A percentile compares a stretch with the other conserved stretches of the same genome.
Evolutionary conservation across 148 eudicot genomes (phyloP).

Genomic region (Spergularia bocconei): DNA sequence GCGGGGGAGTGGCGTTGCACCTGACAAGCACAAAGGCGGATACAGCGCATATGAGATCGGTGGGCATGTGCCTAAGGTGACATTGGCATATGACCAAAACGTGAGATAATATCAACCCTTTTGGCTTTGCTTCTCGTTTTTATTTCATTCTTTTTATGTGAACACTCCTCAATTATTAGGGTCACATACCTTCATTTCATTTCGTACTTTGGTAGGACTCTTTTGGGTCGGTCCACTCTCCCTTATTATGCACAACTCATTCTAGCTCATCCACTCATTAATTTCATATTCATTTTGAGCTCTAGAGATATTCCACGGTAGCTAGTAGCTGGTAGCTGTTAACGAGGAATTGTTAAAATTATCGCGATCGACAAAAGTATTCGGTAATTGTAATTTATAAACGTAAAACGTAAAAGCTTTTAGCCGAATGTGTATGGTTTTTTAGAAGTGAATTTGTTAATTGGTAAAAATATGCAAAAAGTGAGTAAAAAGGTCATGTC

Average conservation of each 20-base stretch:
- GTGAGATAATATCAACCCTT: not conserved
- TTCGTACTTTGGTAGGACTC: not conserved
- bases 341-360: too few species aligned
- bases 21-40: conserved; percentile 6
- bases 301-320: too few species aligned
- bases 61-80: conserved; percentile 8
- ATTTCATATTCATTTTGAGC: not conserved
- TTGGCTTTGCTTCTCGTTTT: not conserved
- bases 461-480: too few species aligned
- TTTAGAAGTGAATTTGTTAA: too few species aligned
- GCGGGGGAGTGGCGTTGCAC: not conserved
- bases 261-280: not conserved
- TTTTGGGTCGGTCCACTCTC: not conserved
- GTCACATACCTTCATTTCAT: too few species aligned
- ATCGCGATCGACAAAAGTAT: too few species aligned
- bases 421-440: too few species aligned
- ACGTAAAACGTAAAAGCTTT: too few species aligned
- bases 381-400: too few species aligned
- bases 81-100: not conserved
- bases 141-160: not conserved
- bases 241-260: conserved; percentile 1
- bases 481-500: too few species aligned
- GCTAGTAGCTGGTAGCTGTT: too few species aligned
- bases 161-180: not conserved
- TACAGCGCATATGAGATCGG: conserved; percentile 10